A percentile compares a stretch with the other conserved stretches of the same genome.
phyloP scores from a whole-genome alignment of 306 rosid species.

The Rubus parviflorus region DNA sequence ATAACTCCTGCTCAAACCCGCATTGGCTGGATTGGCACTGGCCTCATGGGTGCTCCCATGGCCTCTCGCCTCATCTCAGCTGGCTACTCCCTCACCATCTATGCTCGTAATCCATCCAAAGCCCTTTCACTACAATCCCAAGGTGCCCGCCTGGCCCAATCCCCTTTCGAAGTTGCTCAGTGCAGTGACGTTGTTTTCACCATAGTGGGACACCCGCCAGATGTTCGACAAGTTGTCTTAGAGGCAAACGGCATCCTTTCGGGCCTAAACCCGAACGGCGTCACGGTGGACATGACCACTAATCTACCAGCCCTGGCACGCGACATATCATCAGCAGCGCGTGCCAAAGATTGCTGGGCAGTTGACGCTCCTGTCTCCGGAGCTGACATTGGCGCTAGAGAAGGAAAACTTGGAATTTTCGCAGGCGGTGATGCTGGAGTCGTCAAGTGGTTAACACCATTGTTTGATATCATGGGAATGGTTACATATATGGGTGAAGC shows the following conservation, averaged over 20 bases:
- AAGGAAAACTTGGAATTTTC: slow-evolving; percentile 66
- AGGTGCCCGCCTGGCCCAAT: slow-evolving; percentile 48
- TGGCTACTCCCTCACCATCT: slow-evolving; percentile 60
- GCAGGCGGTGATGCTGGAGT: slow-evolving; percentile 56
- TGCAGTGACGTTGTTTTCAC: slow-evolving; percentile 57
- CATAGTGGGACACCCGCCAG: slow-evolving; percentile 77
- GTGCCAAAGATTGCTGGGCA: slow-evolving; percentile 46
- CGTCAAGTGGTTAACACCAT: slow-evolving; percentile 58
- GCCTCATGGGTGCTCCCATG: slow-evolving; percentile 84
- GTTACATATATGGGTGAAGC: slow-evolving; percentile 55
- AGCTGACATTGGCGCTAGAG: slow-evolving; percentile 78
- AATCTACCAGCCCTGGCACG: slow-evolving; percentile 71
- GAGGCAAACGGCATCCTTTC: slow-evolving; percentile 39
- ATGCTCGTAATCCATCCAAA: slow-evolving; percentile 70
- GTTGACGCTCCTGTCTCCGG: slow-evolving; percentile 86
- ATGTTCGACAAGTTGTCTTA: slow-evolving; percentile 55
- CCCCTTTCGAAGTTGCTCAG: slow-evolving; percentile 47
- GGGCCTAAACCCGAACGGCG: slow-evolving; percentile 46
- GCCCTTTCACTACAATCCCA: slow-evolving; percentile 52
- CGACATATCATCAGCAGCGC: slow-evolving; percentile 43
- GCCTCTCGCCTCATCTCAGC: slow-evolving; percentile 72
- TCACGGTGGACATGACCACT: slow-evolving; percentile 64
- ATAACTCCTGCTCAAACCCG: slow-evolving; percentile 46
- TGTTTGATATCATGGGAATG: slow-evolving; percentile 51
- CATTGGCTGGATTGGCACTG: slow-evolving; percentile 72